phyloP scores from a whole-genome alignment of 2,329 filamentous ascomycete species.

The Ceratocystis lukuohia region DNA sequence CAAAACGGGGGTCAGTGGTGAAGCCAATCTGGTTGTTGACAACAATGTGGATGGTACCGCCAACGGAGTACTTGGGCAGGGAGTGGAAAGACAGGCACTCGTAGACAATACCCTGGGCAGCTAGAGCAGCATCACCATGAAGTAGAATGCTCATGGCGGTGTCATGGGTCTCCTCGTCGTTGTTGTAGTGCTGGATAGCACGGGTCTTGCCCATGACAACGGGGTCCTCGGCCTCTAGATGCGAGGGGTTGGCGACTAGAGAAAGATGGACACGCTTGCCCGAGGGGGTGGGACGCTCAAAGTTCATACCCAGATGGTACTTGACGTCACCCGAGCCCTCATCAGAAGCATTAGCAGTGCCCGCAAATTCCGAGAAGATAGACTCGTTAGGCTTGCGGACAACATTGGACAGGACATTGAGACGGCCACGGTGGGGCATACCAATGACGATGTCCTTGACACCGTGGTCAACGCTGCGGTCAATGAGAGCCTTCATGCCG shows the following conservation, averaged over 20 bases:
- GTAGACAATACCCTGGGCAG: constrained; percentile 93
- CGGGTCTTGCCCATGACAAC: constrained; percentile 96
- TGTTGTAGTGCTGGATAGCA: constrained; percentile 97
- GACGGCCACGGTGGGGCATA: constrained; percentile 96
- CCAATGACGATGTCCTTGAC: constrained; percentile 99
- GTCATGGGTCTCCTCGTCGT: constrained; percentile 77
- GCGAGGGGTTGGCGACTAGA: constrained; percentile 93
- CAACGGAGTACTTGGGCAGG: constrained; percentile 89
- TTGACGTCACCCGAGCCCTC: constrained; percentile 98
- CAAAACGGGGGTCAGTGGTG: constrained; percentile 94
- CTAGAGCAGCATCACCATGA: constrained; percentile 94
- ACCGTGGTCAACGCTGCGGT: constrained; percentile 94
- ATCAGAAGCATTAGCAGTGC: constrained; percentile 72
- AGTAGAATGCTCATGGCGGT: constrained; percentile 92
- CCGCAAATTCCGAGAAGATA: constrained; percentile 96
- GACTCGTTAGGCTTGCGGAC: constrained; percentile 99
- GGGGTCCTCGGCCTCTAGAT: constrained; percentile 94
- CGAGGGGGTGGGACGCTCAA: constrained; percentile 92
- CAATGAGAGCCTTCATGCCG: constrained; percentile 98
- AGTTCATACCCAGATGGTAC: constrained; percentile 99
- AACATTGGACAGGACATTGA: constrained; percentile 96
- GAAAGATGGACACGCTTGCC: constrained; percentile 99
- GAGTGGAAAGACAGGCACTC: constrained; percentile 97
- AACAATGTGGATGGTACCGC: constrained; percentile 90
- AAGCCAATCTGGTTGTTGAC: constrained; percentile 99